A percentile compares a stretch with the other conserved stretches of the same genome.
These are phyloP conservation scores for Sugiyamaella marilandica DNA, from an alignment of 805 yeast genomes.

Conservation along the genomic window DNA sequence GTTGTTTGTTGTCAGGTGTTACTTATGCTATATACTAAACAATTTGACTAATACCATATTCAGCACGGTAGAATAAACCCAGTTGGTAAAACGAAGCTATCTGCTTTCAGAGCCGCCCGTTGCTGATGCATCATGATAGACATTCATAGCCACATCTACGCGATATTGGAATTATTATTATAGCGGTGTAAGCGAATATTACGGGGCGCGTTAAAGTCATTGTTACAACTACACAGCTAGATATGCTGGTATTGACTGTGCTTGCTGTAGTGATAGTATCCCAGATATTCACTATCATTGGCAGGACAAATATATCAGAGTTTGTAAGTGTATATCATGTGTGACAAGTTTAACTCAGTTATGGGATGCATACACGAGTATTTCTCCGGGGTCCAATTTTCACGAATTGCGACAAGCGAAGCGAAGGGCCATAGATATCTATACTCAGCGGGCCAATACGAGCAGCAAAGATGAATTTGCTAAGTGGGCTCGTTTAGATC, in stretches of 20 bases:
- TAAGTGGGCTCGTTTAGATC: slow-evolving; percentile 87
- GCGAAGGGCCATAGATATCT: slow-evolving; percentile 43
- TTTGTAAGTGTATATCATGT: slow-evolving; percentile 18
- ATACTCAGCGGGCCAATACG: slow-evolving; percentile 52
- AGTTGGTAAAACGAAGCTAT: no score
- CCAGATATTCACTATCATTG: slow-evolving; percentile 36
- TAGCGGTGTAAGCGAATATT: no score
- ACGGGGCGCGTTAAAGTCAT: no score
- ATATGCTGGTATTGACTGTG: slow-evolving; percentile 20
- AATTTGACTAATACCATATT: no score
- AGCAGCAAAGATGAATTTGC: slow-evolving; percentile 94
- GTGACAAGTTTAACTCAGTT: slow-evolving; percentile 12
- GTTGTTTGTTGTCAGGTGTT: no score
- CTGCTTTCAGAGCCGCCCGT: no score
- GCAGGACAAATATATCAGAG: slow-evolving; percentile 30
- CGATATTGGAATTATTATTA: no score
- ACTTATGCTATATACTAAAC: no score
- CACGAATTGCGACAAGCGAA: slow-evolving; percentile 34
- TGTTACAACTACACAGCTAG: no score
- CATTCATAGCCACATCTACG: no score
- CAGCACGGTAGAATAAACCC: no score
- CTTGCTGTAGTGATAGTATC: slow-evolving; percentile 37
- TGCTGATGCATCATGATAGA: no score
- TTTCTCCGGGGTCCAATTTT: slow-evolving; percentile 36
- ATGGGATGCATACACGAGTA: slow-evolving; percentile 38